phyloP scores from a whole-genome alignment of 2,329 filamentous ascomycete genomes.

The Mycosphaerella sp. region DNA sequence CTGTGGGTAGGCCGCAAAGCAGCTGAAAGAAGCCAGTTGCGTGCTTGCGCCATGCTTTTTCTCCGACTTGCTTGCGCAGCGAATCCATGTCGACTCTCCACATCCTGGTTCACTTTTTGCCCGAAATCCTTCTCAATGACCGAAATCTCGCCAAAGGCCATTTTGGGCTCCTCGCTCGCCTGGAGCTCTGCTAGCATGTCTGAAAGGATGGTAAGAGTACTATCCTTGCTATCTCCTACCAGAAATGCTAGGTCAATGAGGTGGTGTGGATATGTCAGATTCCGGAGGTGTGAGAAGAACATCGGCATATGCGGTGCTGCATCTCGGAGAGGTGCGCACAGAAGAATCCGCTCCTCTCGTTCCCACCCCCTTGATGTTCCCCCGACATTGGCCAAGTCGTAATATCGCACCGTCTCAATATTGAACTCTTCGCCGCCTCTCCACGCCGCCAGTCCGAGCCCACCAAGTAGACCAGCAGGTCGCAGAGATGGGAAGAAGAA shows the following conservation, averaged over 20 bases:
- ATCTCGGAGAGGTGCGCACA: constrained; percentile 91
- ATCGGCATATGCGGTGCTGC: constrained; percentile 86
- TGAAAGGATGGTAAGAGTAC: constrained; percentile 69
- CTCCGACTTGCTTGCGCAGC: constrained; percentile 87
- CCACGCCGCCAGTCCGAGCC: constrained; percentile 56
- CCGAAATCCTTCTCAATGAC: constrained; percentile 99
- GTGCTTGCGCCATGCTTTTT: constrained; percentile 95
- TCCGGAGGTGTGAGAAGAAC: constrained; percentile 97
- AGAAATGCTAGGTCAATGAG: constrained; percentile 94
- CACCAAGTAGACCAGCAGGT: constrained; percentile 51
- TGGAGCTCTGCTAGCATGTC: constrained; percentile 73
- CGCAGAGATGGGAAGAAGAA: constrained; percentile 70
- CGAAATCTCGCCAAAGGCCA: constrained; percentile 90
- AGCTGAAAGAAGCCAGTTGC: constrained; percentile 94
- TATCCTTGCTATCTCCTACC: constrained; percentile 94
- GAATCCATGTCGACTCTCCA: constrained; percentile 95
- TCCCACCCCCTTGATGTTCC: constrained; percentile 94
- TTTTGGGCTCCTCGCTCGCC: constrained; percentile 66
- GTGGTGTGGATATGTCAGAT: constrained; percentile 95
- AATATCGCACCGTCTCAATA: constrained; percentile 93
- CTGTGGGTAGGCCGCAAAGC: constrained; percentile 91
- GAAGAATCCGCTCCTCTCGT: constrained; percentile 85
- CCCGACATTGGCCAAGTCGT: constrained; percentile 85
- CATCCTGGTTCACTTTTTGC: constrained; percentile 94
- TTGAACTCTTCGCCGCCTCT: constrained; percentile 58